Percentiles rank a stretch among this genome's conserved stretches.
phyloP scores from a whole-genome alignment of 768 basidiomycete species.

The Leccinum incarnatum region DNA sequence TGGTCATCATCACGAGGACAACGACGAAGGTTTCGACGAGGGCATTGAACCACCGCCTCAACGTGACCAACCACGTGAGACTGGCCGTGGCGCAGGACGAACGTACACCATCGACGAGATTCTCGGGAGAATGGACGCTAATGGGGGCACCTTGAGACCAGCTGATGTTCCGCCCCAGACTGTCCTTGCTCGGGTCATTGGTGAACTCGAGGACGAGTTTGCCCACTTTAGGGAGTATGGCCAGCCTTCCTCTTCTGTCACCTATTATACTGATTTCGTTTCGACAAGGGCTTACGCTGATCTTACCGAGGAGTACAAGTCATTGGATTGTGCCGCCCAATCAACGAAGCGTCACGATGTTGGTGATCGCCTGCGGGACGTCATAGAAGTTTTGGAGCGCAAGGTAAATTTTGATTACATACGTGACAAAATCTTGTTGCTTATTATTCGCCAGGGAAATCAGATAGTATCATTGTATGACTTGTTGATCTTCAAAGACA shows the following conservation, averaged over 20 bases:
- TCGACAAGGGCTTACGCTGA: slow-evolving; percentile 79
- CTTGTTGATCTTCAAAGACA: slow-evolving; percentile 74
- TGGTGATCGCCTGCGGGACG: slow-evolving; percentile 84
- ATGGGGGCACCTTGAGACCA: slow-evolving; percentile 21
- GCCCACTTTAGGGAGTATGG: slow-evolving; percentile 89
- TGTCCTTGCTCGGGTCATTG: slow-evolving; percentile 73
- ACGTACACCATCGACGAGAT: slow-evolving; percentile 23
- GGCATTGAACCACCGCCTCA: slow-evolving; percentile 3
- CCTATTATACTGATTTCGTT: slow-evolving; percentile 8
- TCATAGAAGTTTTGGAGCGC: slow-evolving; percentile 87
- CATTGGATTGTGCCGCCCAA: slow-evolving; percentile 82
- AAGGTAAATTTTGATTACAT: slow-evolving; percentile 55
- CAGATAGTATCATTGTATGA: slow-evolving; percentile 93
- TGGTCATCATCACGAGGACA: slow-evolving; percentile 1
- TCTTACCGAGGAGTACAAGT: slow-evolving; percentile 89
- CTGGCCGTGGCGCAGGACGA: slow-evolving; percentile 5
- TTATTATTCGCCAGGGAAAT: slow-evolving; percentile 60
- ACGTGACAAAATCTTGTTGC: background rate
- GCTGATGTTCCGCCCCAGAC: slow-evolving; percentile 77
- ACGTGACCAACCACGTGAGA: slow-evolving; percentile 1
- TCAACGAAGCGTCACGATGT: slow-evolving; percentile 80
- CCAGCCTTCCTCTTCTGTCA: background rate
- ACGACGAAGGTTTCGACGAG: slow-evolving; percentile 18
- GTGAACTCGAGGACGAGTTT: slow-evolving; percentile 94
- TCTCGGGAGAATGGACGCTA: slow-evolving; percentile 24